Percentiles rank a stretch among this genome's conserved stretches.
These are phyloP conservation scores for Aspergillus sp. DNA, from an alignment of 2,329 filamentous ascomycete species.

Conservation along the genomic window DNA sequence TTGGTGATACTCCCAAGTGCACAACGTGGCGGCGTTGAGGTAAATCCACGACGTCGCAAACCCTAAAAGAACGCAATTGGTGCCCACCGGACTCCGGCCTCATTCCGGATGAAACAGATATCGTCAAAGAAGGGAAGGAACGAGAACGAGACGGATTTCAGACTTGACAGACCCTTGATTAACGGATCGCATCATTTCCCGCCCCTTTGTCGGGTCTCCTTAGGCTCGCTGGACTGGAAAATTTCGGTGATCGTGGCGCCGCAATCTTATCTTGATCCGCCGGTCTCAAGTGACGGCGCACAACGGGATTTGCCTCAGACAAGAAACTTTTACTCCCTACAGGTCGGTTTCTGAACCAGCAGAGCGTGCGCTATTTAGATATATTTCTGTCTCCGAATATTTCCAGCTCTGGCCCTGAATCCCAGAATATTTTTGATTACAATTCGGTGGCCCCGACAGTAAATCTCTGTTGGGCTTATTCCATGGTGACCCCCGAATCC, in stretches of 20 bases:
- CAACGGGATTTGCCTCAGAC: too few relatives aligned
- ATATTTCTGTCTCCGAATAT: not conserved
- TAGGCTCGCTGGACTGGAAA: not conserved
- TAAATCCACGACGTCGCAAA: not conserved
- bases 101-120: not conserved
- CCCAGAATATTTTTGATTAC: not conserved
- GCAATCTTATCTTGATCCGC: not conserved
- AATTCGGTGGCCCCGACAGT: not conserved
- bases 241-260: not conserved
- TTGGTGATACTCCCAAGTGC: not conserved
- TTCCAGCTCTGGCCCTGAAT: not conserved
- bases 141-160: not conserved
- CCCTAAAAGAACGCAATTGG: not conserved
- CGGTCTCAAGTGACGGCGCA: not conserved
- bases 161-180: not conserved
- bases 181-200: not conserved
- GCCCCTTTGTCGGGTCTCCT: not conserved
- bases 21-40: too few relatives aligned
- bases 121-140: not conserved
- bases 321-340: too few relatives aligned
- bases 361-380: not conserved
- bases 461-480: not conserved
- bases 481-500: not conserved
- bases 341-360: not conserved
- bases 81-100: constrained; percentile 3